Base-by-base conservation (phyloP, 345 rosid species). In the Salix purpurea region DNA sequence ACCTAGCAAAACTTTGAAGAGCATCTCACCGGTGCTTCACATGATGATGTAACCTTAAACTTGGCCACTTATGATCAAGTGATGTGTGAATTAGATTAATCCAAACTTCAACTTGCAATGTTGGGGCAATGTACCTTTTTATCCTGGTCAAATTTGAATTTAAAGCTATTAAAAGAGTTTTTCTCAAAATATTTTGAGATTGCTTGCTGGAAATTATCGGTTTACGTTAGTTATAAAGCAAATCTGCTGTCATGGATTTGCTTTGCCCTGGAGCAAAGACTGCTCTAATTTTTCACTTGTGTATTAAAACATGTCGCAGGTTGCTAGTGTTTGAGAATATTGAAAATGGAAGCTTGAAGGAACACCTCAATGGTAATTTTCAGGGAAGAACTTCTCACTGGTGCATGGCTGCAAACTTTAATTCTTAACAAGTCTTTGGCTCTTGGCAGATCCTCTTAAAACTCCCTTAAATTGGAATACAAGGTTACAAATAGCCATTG, bases 381-480 rank as follows among this genome's bases (percentile, higher is more conserved):
- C 39, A 12, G n/a, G 70, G 70, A 58, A 77, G 7, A 78, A 67
- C 64, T 24, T 65, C 15, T 74, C 16, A 2, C 2, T 15, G 19
- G 64, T 32, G 42, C 44, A 42, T 18, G 64, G 30, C 78, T 76
- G 44, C 75, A 32, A 68, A 40, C 4, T 40, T 75, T 77, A 5
- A 74, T 52, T 70, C 37, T 40, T 75, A 2, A 24, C 36, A 40
- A 76, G 8, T 26, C 14, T 19, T 74, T 79, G 30, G 70, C 73
- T 77, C 77, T 77, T 85, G 54, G 65, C 89, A 96, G 99, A 96
- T 91, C 99, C 98, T 74, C 89, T 93, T 4, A 93, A 78, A 85
- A 96, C 97, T 77, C 98, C 98, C 62, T 83, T 96, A 86, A 87
- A 91, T 80, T 96, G 99, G 99, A 89, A 83, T 79, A 84, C 91